A percentile compares a stretch with the other conserved stretches of the same genome.
These are phyloP conservation scores for Aspergillus amoenus DNA, from an alignment of 2,329 filamentous ascomycete species.

Conservation along the genomic window DNA sequence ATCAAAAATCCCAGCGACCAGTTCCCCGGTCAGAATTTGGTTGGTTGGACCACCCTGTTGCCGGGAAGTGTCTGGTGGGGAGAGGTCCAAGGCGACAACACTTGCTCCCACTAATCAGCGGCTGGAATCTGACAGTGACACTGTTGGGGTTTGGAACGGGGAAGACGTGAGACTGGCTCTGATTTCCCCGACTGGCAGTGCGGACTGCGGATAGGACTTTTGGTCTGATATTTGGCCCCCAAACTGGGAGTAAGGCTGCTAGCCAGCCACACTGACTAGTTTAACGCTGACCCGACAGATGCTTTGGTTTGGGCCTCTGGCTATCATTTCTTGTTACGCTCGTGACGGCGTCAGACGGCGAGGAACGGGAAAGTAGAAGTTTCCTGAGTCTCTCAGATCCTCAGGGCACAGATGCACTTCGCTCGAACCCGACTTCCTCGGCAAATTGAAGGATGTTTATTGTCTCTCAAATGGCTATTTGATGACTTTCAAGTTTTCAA, in stretches of 20 bases:
- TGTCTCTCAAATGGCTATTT: not conserved
- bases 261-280: slow-evolving; percentile 14
- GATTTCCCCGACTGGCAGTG: slow-evolving; percentile 3
- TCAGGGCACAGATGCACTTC: not conserved
- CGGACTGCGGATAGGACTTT: not conserved
- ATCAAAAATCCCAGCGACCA: not conserved
- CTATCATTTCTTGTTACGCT: slow-evolving; percentile 8
- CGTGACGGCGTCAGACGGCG: not conserved
- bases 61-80: not conserved
- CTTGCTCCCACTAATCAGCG: slow-evolving; percentile 2
- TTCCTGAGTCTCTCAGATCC: slow-evolving; percentile 11
- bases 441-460: not conserved
- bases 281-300: slow-evolving; percentile 7
- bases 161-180: not conserved
- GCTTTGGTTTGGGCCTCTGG: not conserved
- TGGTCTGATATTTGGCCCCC: slow-evolving; percentile 9
- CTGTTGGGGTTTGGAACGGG: not conserved
- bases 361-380: not conserved
- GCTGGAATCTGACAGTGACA: slow-evolving; percentile 3
- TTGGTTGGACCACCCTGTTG: not conserved
- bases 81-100: not conserved
- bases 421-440: not conserved
- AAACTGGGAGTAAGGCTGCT: slow-evolving; percentile 5
- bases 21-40: not conserved
- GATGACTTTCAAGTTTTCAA: too few species aligned